Evolutionary conservation across 495 filamentous ascomycete species (phyloP), one percentile per base, ranked within the genome.

Genomic region (Trichoderma reesei): DNA sequence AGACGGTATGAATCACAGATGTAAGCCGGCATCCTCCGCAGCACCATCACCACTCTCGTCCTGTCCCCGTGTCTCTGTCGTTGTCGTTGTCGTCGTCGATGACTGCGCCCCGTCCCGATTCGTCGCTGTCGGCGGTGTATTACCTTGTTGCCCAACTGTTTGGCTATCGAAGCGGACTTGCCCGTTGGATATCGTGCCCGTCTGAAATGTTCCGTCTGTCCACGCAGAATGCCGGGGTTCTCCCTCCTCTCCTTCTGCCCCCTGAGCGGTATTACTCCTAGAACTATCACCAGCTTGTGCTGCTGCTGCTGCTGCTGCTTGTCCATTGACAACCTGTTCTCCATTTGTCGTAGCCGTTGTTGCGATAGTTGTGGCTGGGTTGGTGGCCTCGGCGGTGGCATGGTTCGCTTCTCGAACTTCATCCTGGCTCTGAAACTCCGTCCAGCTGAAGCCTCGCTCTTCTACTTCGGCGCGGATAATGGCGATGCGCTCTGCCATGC

Each of bases 401-500:
- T n/a, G n/a, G n/a, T 5, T 56, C 11, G 70, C 68, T 42, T 71
- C 71, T n/a, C n/a, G n/a, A 14, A 59, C 69, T 59, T 76, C 75
- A 33, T 75, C 72, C 60, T 74, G 75, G 41, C 72, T 74, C 62
- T 72, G 69, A 64, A 82, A 75, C 69, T 89, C 86, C 62, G 80
- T 73, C 91, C 90, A 95, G 67, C 71, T 77, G 72, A 86, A 75
- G 3, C 91, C 91, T 26, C 92, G 80, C 37, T 74, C 68, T 77
- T 96, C 90, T 3, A 94, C 85, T 79, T 96, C 92, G 63, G 65
- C 72, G 71, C 82, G 86, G 64, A 96, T 72, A 54, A 93, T 70
- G 54, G 65, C 72, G 67, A 96, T 82, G 68, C 92, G 79, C 76
- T 85, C 84, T 60, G 83, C 77, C 87, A 93, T 93, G 60, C 89